Conservation (phyloP, 257 asterid species). For the Solanum sitiens region DNA sequence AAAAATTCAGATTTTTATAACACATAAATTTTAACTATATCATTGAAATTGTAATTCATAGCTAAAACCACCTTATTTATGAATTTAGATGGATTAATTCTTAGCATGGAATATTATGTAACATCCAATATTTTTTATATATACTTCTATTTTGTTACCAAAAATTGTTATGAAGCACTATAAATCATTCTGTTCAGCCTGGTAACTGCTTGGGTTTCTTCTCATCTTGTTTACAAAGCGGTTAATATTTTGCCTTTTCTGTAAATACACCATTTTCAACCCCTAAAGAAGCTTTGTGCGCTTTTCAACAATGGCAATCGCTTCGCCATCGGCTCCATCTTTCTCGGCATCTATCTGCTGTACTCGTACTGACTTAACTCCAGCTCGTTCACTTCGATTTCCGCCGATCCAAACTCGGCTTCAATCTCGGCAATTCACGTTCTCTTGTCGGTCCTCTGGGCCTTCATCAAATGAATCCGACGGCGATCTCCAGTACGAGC, state of each 20-base stretch:
- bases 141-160: no score
- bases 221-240: not conserved
- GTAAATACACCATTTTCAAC: not conserved
- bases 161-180: no score
- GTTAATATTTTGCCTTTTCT: not conserved
- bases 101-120: no score
- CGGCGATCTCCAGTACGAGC: slow-evolving; percentile 53
- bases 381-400: slow-evolving; percentile 12
- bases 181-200: not conserved
- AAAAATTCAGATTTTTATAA: no score
- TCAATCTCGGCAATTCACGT: slow-evolving; percentile 1
- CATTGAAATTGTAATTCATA: no score
- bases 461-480: slow-evolving; percentile 14
- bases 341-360: slow-evolving; percentile 33
- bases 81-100: no score
- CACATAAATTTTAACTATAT: no score
- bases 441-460: slow-evolving; percentile 14
- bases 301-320: slow-evolving; percentile 46
- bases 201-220: not conserved
- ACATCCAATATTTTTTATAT: no score
- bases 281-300: slow-evolving; percentile 1
- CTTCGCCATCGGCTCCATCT: slow-evolving; percentile 54
- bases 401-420: slow-evolving; percentile 7
- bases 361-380: slow-evolving; percentile 10
- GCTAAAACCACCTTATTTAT: no score